A percentile compares a stretch with the other conserved stretches of the same genome.
Conservation (phyloP, 768 basidiomycete species). For the Leucogyrophana mollusca region DNA sequence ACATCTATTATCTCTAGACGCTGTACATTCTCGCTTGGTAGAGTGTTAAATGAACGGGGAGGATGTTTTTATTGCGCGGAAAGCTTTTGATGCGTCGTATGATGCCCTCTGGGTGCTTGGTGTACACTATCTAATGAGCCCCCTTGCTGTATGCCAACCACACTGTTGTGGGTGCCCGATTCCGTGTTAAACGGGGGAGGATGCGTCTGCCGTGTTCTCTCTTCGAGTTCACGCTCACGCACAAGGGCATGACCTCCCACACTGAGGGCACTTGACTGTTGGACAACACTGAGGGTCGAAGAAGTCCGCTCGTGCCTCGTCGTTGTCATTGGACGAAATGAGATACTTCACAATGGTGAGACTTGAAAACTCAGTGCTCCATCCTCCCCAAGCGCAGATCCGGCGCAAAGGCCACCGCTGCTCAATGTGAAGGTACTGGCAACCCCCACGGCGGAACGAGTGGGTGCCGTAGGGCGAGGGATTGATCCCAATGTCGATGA, state of each 20-base stretch:
- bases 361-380: constrained; percentile 37
- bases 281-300: constrained; percentile 30
- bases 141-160: too few species aligned
- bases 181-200: too few species aligned
- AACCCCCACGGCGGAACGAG: constrained; percentile 41
- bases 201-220: too few species aligned
- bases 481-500: constrained; percentile 38
- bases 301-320: constrained; percentile 33
- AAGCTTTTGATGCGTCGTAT: too few species aligned
- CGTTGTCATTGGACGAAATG: constrained; percentile 40
- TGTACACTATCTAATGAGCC: too few species aligned
- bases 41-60: too few species aligned
- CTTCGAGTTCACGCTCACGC: constrained; percentile 15
- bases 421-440: constrained; percentile 35
- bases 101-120: too few species aligned
- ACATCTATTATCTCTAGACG: too few species aligned
- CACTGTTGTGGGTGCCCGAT: too few species aligned
- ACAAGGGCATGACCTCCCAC: constrained; percentile 32
- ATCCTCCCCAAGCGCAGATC: constrained; percentile 49
- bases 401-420: constrained; percentile 32
- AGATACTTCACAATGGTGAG: constrained; percentile 43
- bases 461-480: constrained; percentile 13
- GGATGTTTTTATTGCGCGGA: too few species aligned
- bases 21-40: too few species aligned
- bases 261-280: constrained; percentile 21